Conservation (phyloP, 208 protist species). For the Acanthamoeba culbertsoni region DNA sequence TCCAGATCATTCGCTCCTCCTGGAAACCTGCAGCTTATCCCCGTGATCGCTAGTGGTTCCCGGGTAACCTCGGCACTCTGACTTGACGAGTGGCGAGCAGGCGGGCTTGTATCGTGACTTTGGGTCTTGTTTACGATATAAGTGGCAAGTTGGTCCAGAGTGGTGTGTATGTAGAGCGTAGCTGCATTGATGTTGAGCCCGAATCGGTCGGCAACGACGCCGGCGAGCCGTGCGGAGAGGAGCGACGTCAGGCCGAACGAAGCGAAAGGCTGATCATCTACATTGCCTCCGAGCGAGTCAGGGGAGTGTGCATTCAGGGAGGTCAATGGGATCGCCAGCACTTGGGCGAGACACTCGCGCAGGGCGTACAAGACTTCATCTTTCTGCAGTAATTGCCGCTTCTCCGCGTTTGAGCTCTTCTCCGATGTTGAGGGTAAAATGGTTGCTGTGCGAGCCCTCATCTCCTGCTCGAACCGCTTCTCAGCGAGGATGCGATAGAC, state of each 20-base stretch:
- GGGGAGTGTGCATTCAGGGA: background rate
- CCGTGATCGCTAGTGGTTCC: conserved; percentile 50
- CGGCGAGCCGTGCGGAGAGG: background rate
- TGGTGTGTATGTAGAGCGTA: conserved; percentile 8
- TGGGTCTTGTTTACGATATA: background rate
- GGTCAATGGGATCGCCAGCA: background rate
- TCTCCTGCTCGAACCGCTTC: background rate
- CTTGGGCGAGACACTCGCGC: background rate
- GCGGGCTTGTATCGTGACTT: background rate
- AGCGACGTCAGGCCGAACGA: conserved; percentile 37
- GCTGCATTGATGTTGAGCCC: background rate
- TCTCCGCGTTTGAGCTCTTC: background rate
- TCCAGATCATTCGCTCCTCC: conserved; percentile 60
- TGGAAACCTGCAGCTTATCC: conserved; percentile 60
- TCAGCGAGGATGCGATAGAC: conserved; percentile 45
- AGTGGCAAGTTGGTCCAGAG: background rate
- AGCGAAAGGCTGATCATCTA: background rate
- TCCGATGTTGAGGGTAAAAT: background rate
- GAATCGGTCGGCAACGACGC: background rate
- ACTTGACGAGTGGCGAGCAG: background rate
- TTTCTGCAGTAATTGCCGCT: background rate
- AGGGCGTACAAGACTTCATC: background rate
- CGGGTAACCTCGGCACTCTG: background rate
- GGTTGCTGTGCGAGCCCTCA: background rate
- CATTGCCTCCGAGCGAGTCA: background rate